Base-by-base conservation (phyloP, 2,329 filamentous ascomycete species). In the Coniochaeta sp. region DNA sequence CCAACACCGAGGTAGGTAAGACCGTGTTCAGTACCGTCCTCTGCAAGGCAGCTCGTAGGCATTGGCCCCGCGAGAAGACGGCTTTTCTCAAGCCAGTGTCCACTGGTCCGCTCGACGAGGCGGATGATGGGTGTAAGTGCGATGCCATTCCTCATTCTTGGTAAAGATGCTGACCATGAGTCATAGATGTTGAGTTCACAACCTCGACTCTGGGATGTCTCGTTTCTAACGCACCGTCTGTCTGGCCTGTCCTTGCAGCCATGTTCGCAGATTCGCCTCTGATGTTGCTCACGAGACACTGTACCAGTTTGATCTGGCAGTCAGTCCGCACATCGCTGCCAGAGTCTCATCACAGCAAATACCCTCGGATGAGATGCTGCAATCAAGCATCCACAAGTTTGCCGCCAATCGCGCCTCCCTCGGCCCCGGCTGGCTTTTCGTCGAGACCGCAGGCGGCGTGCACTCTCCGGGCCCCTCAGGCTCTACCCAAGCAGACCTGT, bases 1-100 rank as follows among this genome's bases (percentile, higher is more conserved):
- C 91, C 55, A 95, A 93, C 67, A 95, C 91, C 0, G 85, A 90
- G 65, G 89, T 95, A 28, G 91, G 91, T 64, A 96, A 96, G 77
- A 96, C 91, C 0, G 84, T 96, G 34, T 82, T 92, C 61, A 88
- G 89, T 1, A 91, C 89, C 0, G 73, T 91, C 14, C 77, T 96
- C 3, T 89, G 85, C 71, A 86, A 83, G 63, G 82, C 87, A 9
- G 80, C 86, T 4, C 76, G 74, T 40, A 77, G 74, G 28, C 73
- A 74, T 43, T 77, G 77, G 64, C 71, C 72, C 8, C 67, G 74
- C 22, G 79, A 81, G 54, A 73, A 75, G 22, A 80, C 86, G 1
- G 79, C 81, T 12, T 96, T 90, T 71, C 70, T 96, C 59, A 96
- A 96, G 71, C 91, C 91, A 0, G 86, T 96, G 1, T 93, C 90